Percentiles rank a stretch among this genome's conserved stretches.
phyloP scores from a whole-genome alignment of 225 moss, liverwort and hornwort species.

The Marchantia polymorpha region DNA sequence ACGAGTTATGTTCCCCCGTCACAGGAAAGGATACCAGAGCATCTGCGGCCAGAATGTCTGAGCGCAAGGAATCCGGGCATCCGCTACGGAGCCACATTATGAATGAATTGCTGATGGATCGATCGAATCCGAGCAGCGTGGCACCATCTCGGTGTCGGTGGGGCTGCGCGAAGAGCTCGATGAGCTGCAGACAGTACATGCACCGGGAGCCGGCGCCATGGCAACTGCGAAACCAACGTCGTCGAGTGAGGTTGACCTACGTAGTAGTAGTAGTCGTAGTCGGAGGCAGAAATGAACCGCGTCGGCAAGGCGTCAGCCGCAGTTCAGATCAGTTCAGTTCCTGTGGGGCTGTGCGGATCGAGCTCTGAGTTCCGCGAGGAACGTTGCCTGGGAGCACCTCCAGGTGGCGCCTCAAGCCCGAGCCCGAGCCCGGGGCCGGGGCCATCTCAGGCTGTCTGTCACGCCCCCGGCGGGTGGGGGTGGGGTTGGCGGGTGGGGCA shows the following conservation, averaged over 20 bases:
- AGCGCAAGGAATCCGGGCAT: too few relatives aligned
- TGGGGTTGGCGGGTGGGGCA: not conserved
- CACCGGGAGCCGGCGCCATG: not conserved
- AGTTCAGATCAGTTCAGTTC: too few relatives aligned
- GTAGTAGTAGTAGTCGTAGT: too few relatives aligned
- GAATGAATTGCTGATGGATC: too few relatives aligned
- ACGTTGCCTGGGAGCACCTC: not conserved
- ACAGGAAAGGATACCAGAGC: too few relatives aligned
- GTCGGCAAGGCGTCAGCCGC: not conserved
- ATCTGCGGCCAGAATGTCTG: too few relatives aligned
- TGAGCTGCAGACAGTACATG: too few relatives aligned
- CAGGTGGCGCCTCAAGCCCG: not conserved
- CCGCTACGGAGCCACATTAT: too few relatives aligned
- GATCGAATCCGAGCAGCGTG: too few relatives aligned
- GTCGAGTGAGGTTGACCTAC: not conserved
- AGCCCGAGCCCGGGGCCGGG: not conserved
- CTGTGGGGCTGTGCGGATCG: conserved; percentile 7
- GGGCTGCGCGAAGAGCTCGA: not conserved
- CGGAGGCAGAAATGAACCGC: not conserved
- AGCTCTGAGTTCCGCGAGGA: not conserved
- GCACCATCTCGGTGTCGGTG: too few relatives aligned
- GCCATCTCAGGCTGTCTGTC: not conserved
- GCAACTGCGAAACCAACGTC: not conserved
- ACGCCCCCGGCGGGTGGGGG: not conserved
- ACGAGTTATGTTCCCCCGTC: too few relatives aligned